Evolutionary conservation across 208 protist species (phyloP).

Genomic region (Trypanosoma conorhini): DNA sequence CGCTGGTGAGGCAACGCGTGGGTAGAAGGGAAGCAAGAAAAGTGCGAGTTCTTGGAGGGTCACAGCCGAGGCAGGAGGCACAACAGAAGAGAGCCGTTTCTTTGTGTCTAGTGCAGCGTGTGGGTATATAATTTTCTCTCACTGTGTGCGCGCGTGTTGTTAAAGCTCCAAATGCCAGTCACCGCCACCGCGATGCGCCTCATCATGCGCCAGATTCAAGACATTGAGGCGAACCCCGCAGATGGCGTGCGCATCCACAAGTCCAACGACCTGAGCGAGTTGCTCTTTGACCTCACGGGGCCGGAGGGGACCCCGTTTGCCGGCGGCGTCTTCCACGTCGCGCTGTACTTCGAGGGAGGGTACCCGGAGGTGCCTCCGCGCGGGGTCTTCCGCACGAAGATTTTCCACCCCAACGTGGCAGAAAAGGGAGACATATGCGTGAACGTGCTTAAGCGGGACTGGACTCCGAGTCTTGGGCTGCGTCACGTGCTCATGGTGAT

Average conservation of each 20-base stretch:
- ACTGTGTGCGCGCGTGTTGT: not conserved
- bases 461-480: conserved; percentile 93
- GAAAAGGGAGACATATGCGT: conserved; percentile 98
- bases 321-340: conserved; percentile 93
- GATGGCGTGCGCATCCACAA: conserved; percentile 90
- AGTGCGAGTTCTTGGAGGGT: too few relatives aligned
- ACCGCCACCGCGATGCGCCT: conserved; percentile 74
- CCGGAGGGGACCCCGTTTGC: conserved; percentile 97
- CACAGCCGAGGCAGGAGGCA: too few relatives aligned
- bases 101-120: not conserved
- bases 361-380: conserved; percentile 97
- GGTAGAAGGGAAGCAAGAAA: too few relatives aligned
- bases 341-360: conserved; percentile 90
- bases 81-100: too few relatives aligned
- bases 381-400: conserved; percentile 97
- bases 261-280: conserved; percentile 91
- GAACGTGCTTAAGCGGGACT: conserved; percentile 99
- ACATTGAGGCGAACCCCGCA: conserved; percentile 67
- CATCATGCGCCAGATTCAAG: conserved; percentile 85
- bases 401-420: conserved; percentile 99
- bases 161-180: conserved; percentile 59
- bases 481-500: conserved; percentile 96
- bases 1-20: too few relatives aligned
- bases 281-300: conserved; percentile 93
- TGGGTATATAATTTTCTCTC: not conserved